Evolutionary conservation across 192 early-diverging fungal genomes (phyloP), one percentile per base, ranked within the genome.

Genomic region (Coemansia furcata): DNA sequence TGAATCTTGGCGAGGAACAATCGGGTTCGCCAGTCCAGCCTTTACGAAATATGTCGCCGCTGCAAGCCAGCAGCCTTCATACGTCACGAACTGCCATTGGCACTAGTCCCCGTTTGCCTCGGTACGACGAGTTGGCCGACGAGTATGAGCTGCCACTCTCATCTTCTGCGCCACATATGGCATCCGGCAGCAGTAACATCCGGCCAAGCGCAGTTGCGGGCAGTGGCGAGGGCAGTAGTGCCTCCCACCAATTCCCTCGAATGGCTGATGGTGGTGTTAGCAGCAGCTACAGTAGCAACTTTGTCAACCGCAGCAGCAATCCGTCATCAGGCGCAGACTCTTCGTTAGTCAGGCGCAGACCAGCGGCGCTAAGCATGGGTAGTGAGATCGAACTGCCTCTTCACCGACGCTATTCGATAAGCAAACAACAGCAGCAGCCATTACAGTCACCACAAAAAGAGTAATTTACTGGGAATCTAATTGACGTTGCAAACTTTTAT

Each of bases 331-430:
- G 54, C 26, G 54, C 54, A 11, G 79, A 76, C 50, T 76, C 74
- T 55, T 52, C 57, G 62, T 68, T 76, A 40, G 67, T 76, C 43
- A 52, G 74, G 8, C 70, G 79, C 5, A 60, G 79, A 26, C 70
- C 73, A 38, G 74, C 74, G 3, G 71, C 71, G 35, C 63, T 65
- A 11, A 68, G 60, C 55, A 49, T 62, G 38, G 62, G 68, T 32
- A 64, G 72, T 35, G 78, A 76, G 39, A 38, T 71, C 19, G 74
- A 76, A 39, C 65, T 71, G 43, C 67, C 73, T 17, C 29, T 69
- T 7, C 74, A 60, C 29, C 74, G 74, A 2, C 71, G 68, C n/a
- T 69, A 64, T 44, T 68, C 73, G 11, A 29, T 19, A 29, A 44
- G 58, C 32, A 32, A 49, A 50, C 64, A 32, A 54, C 49, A 10